A percentile compares a stretch with the other conserved stretches of the same genome.
phyloP scores from a whole-genome alignment of 371 early-diverging fungal genomes.

The Haplosporangium sp. region DNA sequence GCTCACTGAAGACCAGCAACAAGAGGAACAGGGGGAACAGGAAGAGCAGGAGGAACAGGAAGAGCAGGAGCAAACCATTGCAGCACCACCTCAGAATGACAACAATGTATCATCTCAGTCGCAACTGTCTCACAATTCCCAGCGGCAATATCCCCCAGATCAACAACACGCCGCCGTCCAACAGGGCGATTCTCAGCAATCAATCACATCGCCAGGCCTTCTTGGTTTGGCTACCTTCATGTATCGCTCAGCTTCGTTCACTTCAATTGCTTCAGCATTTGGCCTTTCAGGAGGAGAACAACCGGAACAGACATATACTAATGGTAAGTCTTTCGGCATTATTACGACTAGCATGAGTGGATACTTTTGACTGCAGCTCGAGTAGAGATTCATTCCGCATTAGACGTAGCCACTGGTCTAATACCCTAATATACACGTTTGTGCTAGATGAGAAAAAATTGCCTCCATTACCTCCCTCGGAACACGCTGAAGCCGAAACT shows the following conservation, averaged over 20 bases:
- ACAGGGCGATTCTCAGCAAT: slow-evolving; percentile 12
- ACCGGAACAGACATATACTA: not conserved
- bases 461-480: slow-evolving; percentile 49
- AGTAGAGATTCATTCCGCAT: slow-evolving; percentile 26
- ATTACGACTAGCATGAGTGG: no score
- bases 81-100: slow-evolving; percentile 12
- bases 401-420: no score
- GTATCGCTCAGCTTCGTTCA: slow-evolving; percentile 51
- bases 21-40: slow-evolving; percentile 17
- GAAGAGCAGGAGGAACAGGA: slow-evolving; percentile 41
- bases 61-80: slow-evolving; percentile 41
- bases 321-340: slow-evolving; percentile 11
- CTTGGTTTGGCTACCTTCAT: slow-evolving; percentile 44
- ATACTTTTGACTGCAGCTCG: not conserved
- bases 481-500: slow-evolving; percentile 9
- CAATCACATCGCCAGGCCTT: slow-evolving; percentile 35
- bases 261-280: slow-evolving; percentile 49
- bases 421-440: not conserved
- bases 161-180: not conserved
- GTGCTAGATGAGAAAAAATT: slow-evolving; percentile 32
- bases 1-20: not conserved
- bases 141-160: slow-evolving; percentile 8
- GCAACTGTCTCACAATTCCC: slow-evolving; percentile 14
- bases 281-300: slow-evolving; percentile 47
- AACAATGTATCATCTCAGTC: slow-evolving; percentile 13